phyloP scores from a whole-genome alignment of 441 rosid species.

The Croton laevigatus region DNA sequence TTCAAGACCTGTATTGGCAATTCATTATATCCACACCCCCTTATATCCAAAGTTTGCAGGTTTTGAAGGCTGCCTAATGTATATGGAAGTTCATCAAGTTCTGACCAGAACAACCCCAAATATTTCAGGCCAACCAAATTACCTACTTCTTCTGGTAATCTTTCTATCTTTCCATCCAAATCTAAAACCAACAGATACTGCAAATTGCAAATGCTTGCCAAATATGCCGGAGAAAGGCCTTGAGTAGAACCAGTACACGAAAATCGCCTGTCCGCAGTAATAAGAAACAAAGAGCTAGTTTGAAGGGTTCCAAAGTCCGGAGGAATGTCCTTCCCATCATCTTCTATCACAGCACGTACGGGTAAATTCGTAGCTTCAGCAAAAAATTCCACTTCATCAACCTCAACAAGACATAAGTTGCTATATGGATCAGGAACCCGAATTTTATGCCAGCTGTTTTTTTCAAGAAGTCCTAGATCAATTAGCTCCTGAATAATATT shows the following conservation, averaged over 20 bases:
- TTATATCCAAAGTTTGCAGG: conserved; percentile 25
- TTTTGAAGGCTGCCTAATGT: conserved; percentile 22
- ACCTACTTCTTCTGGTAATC: conserved; percentile 20
- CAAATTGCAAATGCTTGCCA: conserved; percentile 18
- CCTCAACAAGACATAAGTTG: background rate
- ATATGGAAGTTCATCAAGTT: conserved; percentile 20
- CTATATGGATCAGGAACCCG: too few relatives aligned
- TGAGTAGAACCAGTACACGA: background rate
- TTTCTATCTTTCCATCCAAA: conserved; percentile 15
- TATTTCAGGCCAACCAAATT: conserved; percentile 19
- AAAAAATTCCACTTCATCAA: conserved; percentile 6
- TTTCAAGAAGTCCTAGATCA: background rate
- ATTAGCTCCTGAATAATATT: conserved; percentile 4
- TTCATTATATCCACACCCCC: background rate
- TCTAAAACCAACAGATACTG: conserved; percentile 23
- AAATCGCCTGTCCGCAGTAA: conserved; percentile 1
- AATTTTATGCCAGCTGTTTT: background rate
- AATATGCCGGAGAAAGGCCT: conserved; percentile 17
- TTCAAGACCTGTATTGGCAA: conserved; percentile 11
- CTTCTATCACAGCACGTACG: background rate
- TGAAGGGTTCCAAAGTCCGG: background rate
- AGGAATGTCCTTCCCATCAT: background rate
- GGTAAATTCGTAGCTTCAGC: background rate
- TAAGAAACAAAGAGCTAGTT: conserved; percentile 10
- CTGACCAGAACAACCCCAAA: conserved; percentile 17